Base-by-base conservation (phyloP, 2,329 filamentous ascomycete genomes). In the Ilyonectria sp. region DNA sequence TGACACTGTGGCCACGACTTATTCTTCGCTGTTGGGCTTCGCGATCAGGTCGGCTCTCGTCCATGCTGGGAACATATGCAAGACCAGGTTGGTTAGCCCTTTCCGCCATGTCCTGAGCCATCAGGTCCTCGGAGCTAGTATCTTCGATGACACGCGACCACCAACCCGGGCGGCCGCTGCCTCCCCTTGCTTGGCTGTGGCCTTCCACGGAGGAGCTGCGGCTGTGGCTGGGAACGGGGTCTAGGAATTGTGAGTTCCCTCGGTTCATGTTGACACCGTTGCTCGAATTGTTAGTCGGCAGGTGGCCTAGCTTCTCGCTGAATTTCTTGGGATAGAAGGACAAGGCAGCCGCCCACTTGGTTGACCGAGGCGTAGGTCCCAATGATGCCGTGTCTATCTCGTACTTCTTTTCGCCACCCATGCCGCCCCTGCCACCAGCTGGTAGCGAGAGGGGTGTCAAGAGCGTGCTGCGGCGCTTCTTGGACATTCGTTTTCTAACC, bases 171-270 rank as follows among this genome's bases (percentile, higher is more conserved):
- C 61, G 56, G 60, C 49, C 56, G 54, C 29, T 68, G 62, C 49
- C 31, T 53, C 59, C 43, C 29, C 60, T 35, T 60, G 65, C 55
- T 31, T 60, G 68, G 23, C 63, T 53, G 43, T 69, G 57, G 33
- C 53, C 50, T 37, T 57, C 65, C 44, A 69, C 72, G 10, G 83
- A 82, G 52, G 79, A 80, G 50, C 77, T 81, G 35, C 82, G 81
- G 65, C 81, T 84, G 68, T 84, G 82, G 31, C 75, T 75, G 13
- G 68, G 67, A 58, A 71, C 64, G 2, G 76, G 62, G 26, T 82
- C 79, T 65, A 83, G 79, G 68, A 86, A 87, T 70, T 89, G 87
- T 9, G 87, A 87, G 70, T 85, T 86, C 7, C 86, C 85, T 54
- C 85, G 80, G 75, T 89, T 83, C 69, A 88, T 80, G 63, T 88